Conservation (phyloP, 2,329 filamentous ascomycete species). For the Gremmenia infestans region DNA sequence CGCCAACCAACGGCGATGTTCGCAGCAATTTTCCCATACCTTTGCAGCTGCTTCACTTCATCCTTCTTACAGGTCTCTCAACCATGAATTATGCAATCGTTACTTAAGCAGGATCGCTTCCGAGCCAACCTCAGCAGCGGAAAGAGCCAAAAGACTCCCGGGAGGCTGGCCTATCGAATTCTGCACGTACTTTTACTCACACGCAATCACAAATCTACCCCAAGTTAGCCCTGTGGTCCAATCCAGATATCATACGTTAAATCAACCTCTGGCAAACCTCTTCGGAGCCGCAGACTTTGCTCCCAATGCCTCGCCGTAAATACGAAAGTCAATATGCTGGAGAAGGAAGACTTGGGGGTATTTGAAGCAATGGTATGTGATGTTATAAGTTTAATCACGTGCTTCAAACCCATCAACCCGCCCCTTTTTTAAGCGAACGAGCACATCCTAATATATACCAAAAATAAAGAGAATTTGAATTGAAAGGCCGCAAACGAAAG, state of each 20-base stretch:
- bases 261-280: slow-evolving; percentile 33
- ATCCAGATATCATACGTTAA: slow-evolving; percentile 35
- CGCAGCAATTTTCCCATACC: too few relatives aligned
- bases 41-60: too few relatives aligned
- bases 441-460: too few relatives aligned
- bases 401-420: too few relatives aligned
- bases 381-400: too few relatives aligned
- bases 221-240: slow-evolving; percentile 26
- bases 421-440: too few relatives aligned
- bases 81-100: too few relatives aligned
- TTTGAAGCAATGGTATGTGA: slow-evolving; percentile 37
- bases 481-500: too few relatives aligned
- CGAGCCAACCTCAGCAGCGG: slow-evolving; percentile 23
- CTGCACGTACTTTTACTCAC: slow-evolving; percentile 17
- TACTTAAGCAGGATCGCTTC: slow-evolving; percentile 8
- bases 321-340: slow-evolving; percentile 39
- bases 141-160: slow-evolving; percentile 16
- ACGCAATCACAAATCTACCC: slow-evolving; percentile 34
- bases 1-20: too few relatives aligned
- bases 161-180: slow-evolving; percentile 13
- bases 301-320: slow-evolving; percentile 37
- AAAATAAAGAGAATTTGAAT: too few relatives aligned
- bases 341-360: slow-evolving; percentile 27
- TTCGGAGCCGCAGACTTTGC: slow-evolving; percentile 25
- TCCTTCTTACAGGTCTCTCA: too few relatives aligned